phyloP scores from a whole-genome alignment of 441 rosid species.

The Populus tomentosa region DNA sequence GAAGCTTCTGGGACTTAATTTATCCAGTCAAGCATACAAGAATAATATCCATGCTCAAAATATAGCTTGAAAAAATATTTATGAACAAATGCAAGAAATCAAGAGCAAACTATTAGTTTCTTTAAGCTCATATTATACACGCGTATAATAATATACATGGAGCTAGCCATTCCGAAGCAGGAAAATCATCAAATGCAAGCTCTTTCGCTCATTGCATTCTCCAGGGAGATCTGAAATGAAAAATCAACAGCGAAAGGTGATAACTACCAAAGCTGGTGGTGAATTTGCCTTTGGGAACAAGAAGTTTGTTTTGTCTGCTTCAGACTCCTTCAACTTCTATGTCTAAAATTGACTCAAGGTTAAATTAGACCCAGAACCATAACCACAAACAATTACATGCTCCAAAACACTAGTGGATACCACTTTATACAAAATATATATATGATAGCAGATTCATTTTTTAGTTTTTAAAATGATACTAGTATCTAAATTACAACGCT shows the following conservation, averaged over 20 bases:
- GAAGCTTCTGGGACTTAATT: neutral
- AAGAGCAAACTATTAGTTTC: neutral
- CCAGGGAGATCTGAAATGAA: constrained; percentile 51
- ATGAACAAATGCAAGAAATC: neutral
- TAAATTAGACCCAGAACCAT: neutral
- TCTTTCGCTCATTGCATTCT: constrained; percentile 26
- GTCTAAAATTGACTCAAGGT: neutral
- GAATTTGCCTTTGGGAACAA: neutral
- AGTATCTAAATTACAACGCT: neutral
- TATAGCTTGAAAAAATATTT: constrained; percentile 8
- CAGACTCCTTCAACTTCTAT: neutral
- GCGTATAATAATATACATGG: constrained; percentile 4
- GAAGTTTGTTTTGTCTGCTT: neutral
- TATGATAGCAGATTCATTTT: neutral
- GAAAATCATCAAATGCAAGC: neutral
- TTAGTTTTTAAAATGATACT: neutral
- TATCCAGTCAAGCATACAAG: neutral
- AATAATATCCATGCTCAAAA: constrained; percentile 8
- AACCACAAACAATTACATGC: neutral
- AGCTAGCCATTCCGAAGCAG: neutral
- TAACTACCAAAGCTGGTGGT: neutral
- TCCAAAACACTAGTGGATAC: neutral
- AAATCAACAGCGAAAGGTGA: neutral
- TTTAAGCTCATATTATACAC: constrained; percentile 13
- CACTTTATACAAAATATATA: neutral